A percentile compares a stretch with the other conserved stretches of the same genome.
phyloP scores from a whole-genome alignment of 495 filamentous ascomycete genomes.

The Lasiosphaeriaceae sp. region DNA sequence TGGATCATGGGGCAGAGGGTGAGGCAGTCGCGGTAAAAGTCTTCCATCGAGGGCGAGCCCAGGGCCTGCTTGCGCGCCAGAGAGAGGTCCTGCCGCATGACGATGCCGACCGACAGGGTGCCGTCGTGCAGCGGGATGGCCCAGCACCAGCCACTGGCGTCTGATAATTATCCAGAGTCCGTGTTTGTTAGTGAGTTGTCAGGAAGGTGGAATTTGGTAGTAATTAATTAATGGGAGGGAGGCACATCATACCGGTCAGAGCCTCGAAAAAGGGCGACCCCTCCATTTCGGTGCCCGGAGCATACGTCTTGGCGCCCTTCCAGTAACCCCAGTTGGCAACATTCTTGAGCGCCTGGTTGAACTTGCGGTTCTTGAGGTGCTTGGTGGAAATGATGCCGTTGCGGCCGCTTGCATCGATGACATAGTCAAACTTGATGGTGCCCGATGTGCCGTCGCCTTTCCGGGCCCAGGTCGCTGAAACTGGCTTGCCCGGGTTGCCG shows the following conservation, averaged over 20 bases:
- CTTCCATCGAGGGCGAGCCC: conserved; percentile 18
- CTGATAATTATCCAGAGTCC: not conserved
- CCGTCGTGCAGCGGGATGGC: conserved; percentile 43
- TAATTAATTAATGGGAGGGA: not conserved
- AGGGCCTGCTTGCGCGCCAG: conserved; percentile 27
- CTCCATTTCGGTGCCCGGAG: conserved; percentile 26
- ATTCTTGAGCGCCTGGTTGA: conserved; percentile 40
- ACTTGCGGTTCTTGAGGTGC: conserved; percentile 42
- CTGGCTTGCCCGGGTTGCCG: conserved; percentile 36
- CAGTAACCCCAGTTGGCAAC: conserved; percentile 47
- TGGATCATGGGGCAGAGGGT: conserved; percentile 23
- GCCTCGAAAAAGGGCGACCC: conserved; percentile 41
- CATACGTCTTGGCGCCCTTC: conserved; percentile 27
- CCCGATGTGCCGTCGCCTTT: conserved; percentile 42
- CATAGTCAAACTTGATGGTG: conserved; percentile 38
- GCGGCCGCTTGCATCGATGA: conserved; percentile 45
- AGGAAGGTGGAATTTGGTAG: too few relatives aligned
- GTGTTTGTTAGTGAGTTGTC: too few relatives aligned
- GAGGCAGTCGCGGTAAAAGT: conserved; percentile 40
- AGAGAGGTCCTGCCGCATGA: conserved; percentile 33
- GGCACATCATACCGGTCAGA: conserved; percentile 20
- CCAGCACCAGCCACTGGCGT: conserved; percentile 41
- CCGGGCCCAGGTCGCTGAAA: conserved; percentile 41
- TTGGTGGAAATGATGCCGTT: conserved; percentile 37
- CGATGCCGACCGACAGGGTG: conserved; percentile 39